These are phyloP conservation scores for Penicillium waksmanii DNA, from an alignment of 495 filamentous ascomycete species.

Conservation along the genomic window DNA sequence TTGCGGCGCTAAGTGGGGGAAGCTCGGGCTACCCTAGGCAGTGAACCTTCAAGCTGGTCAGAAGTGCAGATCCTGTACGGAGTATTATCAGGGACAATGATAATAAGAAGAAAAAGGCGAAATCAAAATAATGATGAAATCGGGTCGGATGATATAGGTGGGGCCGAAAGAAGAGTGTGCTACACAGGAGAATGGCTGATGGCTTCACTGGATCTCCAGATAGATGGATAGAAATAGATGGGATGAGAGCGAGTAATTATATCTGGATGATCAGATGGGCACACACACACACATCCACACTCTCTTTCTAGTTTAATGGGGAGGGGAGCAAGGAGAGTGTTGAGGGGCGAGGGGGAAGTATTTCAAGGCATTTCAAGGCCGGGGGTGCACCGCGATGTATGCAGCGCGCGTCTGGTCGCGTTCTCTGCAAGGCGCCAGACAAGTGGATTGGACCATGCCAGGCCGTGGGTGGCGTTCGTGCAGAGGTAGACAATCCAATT, in stretches of 20 bases:
- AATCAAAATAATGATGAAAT: not conserved
- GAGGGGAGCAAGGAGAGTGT: not conserved
- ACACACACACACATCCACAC: no score
- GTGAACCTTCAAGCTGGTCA: no score
- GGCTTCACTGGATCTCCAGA: not conserved
- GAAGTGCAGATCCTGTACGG: no score
- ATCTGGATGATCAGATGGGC: not conserved
- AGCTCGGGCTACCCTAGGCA: constrained; percentile 15
- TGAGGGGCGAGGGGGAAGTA: constrained; percentile 8
- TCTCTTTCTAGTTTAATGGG: not conserved
- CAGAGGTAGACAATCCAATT: constrained; percentile 2
- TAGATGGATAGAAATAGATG: not conserved
- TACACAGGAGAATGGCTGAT: not conserved
- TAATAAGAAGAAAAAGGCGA: no score
- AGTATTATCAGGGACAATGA: no score
- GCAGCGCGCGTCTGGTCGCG: constrained; percentile 4
- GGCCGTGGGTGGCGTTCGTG: constrained; percentile 1
- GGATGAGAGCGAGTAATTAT: not conserved
- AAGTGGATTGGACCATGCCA: constrained; percentile 2
- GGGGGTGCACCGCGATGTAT: not conserved
- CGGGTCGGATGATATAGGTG: not conserved
- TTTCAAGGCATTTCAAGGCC: not conserved
- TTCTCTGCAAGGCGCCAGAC: not conserved
- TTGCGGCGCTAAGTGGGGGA: constrained; percentile 31
- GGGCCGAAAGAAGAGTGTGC: not conserved